phyloP scores from a whole-genome alignment of 108 stramenopile species.

The Nannochloropsis gaditana region DNA sequence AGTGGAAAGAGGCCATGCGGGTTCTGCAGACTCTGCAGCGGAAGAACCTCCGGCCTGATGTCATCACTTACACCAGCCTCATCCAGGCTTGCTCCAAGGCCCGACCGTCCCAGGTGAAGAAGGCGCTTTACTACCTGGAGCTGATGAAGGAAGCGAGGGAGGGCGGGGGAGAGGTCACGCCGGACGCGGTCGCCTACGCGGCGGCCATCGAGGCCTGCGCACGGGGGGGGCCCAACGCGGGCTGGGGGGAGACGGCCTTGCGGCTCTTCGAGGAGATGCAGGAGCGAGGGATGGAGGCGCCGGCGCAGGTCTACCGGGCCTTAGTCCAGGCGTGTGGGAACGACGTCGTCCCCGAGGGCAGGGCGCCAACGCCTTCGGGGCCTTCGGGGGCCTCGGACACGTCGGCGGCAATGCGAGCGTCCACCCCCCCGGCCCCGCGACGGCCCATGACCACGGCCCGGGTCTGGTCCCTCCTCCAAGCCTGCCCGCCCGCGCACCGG shows the following conservation, averaged over 20 bases:
- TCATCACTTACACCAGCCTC: background rate
- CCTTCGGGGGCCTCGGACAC: background rate
- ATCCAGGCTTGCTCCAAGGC: slow-evolving; percentile 13
- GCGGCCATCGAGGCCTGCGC: slow-evolving; percentile 11
- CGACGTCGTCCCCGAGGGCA: background rate
- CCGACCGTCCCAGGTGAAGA: background rate
- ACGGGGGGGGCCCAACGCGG: background rate
- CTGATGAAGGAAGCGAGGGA: background rate
- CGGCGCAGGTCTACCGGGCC: background rate
- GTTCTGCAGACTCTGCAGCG: background rate
- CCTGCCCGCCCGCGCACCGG: background rate
- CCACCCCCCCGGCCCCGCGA: background rate
- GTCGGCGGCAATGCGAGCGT: background rate
- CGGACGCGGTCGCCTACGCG: slow-evolving; percentile 11
- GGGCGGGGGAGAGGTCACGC: background rate
- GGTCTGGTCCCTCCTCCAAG: slow-evolving; percentile 5
- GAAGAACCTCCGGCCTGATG: background rate
- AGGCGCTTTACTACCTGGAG: background rate
- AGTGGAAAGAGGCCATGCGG: slow-evolving; percentile 13
- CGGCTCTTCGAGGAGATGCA: background rate
- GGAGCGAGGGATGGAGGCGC: background rate
- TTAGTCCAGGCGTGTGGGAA: slow-evolving; percentile 2
- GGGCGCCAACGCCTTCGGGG: background rate
- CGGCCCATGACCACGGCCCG: background rate
- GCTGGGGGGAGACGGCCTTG: background rate